Percentiles rank a stretch among this genome's conserved stretches.
Conservation (phyloP, 495 filamentous ascomycete species). For the Lasiosphaeria hispida region DNA sequence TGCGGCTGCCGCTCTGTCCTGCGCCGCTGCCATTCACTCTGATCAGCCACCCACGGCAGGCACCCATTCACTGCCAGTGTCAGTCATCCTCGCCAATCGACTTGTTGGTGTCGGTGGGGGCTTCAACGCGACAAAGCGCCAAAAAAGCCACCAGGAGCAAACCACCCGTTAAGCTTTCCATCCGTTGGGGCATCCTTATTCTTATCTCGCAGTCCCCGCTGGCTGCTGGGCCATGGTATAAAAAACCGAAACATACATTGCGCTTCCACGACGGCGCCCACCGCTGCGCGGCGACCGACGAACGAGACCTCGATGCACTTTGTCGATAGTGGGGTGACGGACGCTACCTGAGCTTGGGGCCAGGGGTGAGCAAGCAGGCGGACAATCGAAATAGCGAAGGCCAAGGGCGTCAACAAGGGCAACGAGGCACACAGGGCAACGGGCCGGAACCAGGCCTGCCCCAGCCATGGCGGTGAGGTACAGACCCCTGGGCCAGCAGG, state of each 20-base stretch:
- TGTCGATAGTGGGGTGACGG: neutral
- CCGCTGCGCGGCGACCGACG: constrained; percentile 1
- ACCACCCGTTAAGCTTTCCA: too few relatives aligned
- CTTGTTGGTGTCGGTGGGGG: too few relatives aligned
- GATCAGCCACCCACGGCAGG: too few relatives aligned
- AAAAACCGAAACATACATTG: constrained; percentile 5
- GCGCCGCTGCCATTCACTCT: too few relatives aligned
- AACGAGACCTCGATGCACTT: neutral
- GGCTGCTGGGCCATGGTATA: neutral
- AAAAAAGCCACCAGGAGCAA: too few relatives aligned
- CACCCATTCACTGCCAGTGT: too few relatives aligned
- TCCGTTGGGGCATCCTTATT: neutral
- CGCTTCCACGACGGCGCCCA: neutral
- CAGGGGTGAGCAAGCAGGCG: too few relatives aligned
- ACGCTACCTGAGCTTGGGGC: too few relatives aligned
- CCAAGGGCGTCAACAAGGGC: neutral
- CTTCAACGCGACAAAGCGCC: too few relatives aligned
- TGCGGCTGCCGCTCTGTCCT: too few relatives aligned
- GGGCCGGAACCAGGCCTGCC: neutral
- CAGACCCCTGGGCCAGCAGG: constrained; percentile 3
- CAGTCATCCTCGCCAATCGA: too few relatives aligned
- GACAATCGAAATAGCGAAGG: too few relatives aligned
- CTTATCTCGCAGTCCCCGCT: neutral
- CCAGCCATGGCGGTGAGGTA: constrained; percentile 11
- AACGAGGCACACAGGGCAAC: neutral